These are phyloP conservation scores for Peronospora tabacina DNA, from an alignment of 352 stramenopile genomes.

Conservation along the genomic window DNA sequence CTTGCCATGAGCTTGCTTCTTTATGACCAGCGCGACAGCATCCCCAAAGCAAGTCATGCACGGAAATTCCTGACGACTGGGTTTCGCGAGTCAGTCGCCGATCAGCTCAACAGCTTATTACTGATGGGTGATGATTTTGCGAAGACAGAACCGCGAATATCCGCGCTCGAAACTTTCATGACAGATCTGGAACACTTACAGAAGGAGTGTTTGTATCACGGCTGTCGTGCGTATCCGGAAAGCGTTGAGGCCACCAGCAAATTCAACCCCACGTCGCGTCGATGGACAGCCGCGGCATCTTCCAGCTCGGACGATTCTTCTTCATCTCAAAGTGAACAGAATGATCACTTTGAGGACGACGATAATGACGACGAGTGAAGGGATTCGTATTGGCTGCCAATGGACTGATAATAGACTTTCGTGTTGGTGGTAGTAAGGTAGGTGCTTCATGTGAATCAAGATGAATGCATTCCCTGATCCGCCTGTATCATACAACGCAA, in stretches of 20 bases:
- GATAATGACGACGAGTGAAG: conserved; percentile 28
- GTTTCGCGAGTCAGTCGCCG: conserved; percentile 41
- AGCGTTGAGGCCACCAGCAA: conserved; percentile 15
- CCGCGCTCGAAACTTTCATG: conserved; percentile 38
- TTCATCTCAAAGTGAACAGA: conserved; percentile 30
- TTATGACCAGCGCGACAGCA: conserved; percentile 23
- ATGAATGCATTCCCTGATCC: neutral
- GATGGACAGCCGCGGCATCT: conserved; percentile 18
- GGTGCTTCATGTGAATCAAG: neutral
- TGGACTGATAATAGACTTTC: neutral
- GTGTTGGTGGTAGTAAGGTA: neutral
- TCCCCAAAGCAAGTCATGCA: conserved; percentile 24
- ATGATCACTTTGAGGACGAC: conserved; percentile 26
- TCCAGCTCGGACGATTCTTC: conserved; percentile 34
- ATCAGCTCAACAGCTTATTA: conserved; percentile 34
- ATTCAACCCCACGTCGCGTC: conserved; percentile 10
- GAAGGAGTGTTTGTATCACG: conserved; percentile 29
- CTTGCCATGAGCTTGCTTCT: conserved; percentile 35
- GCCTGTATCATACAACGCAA: no score
- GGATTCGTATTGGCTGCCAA: neutral
- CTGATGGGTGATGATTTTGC: conserved; percentile 8
- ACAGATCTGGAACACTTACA: conserved; percentile 25
- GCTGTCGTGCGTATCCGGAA: conserved; percentile 36
- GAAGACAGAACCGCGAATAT: conserved; percentile 5
- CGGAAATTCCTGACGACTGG: conserved; percentile 27